Percentiles rank a stretch among this genome's conserved stretches.
These are phyloP conservation scores for Vitis amurensis DNA, from an alignment of 164 flowering plant species.

Conservation along the genomic window DNA sequence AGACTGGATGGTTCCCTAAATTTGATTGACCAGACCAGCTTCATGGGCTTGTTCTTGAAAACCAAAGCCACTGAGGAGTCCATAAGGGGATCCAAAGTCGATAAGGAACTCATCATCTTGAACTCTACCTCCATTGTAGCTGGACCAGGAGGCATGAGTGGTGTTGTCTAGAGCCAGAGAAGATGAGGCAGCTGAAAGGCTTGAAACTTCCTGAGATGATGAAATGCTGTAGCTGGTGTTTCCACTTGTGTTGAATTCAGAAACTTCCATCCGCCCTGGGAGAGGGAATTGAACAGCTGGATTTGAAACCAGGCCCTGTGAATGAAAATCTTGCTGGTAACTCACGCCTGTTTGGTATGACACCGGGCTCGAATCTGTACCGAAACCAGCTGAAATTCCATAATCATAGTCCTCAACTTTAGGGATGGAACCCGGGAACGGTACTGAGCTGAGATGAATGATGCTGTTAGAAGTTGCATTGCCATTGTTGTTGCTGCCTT, in stretches of 20 bases:
- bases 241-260: conserved; percentile 14
- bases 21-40: not conserved
- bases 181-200: conserved; percentile 9
- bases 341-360: conserved; percentile 8
- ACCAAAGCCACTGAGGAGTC: not conserved
- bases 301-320: conserved; percentile 4
- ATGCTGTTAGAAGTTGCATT: not conserved
- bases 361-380: not conserved
- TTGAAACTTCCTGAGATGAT: conserved; percentile 13
- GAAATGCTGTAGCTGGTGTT: conserved; percentile 10
- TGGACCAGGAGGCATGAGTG: not conserved
- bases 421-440: conserved; percentile 2
- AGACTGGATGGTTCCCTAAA: not conserved
- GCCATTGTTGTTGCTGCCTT: not conserved
- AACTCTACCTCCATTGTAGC: not conserved
- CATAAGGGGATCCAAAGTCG: not conserved
- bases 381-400: conserved; percentile 3
- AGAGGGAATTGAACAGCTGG: conserved; percentile 13
- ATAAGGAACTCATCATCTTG: conserved; percentile 4
- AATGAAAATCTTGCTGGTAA: conserved; percentile 10
- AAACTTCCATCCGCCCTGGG: conserved; percentile 10
- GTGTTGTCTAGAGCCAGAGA: not conserved
- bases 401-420: conserved; percentile 1
- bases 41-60: not conserved
- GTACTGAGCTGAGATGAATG: not conserved